Base-by-base conservation (phyloP, 352 stramenopile species). In the Thraustochytrium sp. region DNA sequence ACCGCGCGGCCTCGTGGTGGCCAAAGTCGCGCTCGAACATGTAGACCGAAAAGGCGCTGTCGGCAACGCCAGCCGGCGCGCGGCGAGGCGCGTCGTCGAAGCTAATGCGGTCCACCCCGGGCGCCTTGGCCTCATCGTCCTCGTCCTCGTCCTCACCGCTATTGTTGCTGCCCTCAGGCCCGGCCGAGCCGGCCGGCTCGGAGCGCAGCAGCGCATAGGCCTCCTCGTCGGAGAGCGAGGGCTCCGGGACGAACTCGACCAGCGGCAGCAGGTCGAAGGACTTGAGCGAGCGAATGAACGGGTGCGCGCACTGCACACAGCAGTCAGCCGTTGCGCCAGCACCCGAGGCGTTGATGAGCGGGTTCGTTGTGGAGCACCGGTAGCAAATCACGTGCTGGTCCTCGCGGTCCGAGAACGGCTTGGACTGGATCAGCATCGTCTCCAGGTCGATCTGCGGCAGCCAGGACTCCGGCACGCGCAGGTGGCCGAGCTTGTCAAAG, bases 231-330 rank as follows among this genome's bases (percentile, higher is more conserved):
- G 86, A 90, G 44, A 96, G 91, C 13, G 85, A 86, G 44, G 88
- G 76, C 87, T 93, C 85, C 54, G 72, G 86, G 29, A 90, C 42
- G 83, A 98, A 98, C 86, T 98, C 94, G 34, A 98, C 94, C 2
- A 98, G 89, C 44, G 95, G 95, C 26, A 98, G 88, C 51, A 96
- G 93, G 82, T 98, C 95, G 77, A 98, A 98, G 31, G 94, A 97
- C 31, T 97, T 86, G 68, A 98, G 97, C 0, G 92, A 97, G 21
- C 95, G 92, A 23, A 98, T 87, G 84, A 98, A 98, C 18, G 92
- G 94, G 78, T 98, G 95, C 11, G 92, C 91, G 51, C 95, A 98
- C 56, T 91, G 94, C 5, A 95, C 90, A 80, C 94, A 98, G 3
- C 94, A 90, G 82, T 98, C 94, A 5, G 51, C 51, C 59, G 59